Evolutionary conservation across 192 early-diverging fungal species (phyloP).

Genomic region (Glomus cerebriforme): DNA sequence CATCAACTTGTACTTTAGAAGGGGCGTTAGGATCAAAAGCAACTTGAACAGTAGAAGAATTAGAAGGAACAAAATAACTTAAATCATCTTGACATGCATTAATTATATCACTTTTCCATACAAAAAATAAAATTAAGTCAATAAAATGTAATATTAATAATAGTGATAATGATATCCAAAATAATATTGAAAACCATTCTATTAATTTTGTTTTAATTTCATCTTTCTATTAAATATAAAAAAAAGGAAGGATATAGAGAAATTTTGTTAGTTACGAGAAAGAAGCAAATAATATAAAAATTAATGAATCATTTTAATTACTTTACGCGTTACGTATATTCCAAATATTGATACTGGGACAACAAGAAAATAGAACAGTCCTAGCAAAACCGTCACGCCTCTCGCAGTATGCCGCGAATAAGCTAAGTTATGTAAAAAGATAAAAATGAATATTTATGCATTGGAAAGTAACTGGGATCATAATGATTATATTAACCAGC

Average conservation of each 20-base stretch:
- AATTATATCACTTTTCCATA: slow-evolving; percentile 1
- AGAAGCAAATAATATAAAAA: neutral
- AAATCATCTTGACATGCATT: neutral
- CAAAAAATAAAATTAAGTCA: neutral
- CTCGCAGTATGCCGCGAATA: neutral
- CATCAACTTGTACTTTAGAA: neutral
- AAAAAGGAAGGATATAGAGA: neutral
- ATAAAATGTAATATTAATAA: slow-evolving; percentile 3
- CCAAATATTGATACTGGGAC: neutral
- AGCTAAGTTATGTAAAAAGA: neutral
- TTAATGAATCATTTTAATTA: neutral
- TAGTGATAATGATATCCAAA: neutral
- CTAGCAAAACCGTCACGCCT: neutral
- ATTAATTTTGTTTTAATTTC: neutral
- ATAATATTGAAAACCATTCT: neutral
- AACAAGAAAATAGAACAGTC: neutral
- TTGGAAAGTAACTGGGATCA: neutral
- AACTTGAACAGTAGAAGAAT: slow-evolving; percentile 2
- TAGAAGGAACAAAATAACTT: slow-evolving; percentile 1
- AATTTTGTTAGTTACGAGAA: too few species aligned
- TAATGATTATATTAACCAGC: neutral
- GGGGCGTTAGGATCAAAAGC: slow-evolving; percentile 3
- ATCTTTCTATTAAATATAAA: neutral
- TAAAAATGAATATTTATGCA: neutral
- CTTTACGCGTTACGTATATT: neutral